phyloP scores from a whole-genome alignment of 129 eudicot genomes.

The Rutidosis leptorrhynchoides region DNA sequence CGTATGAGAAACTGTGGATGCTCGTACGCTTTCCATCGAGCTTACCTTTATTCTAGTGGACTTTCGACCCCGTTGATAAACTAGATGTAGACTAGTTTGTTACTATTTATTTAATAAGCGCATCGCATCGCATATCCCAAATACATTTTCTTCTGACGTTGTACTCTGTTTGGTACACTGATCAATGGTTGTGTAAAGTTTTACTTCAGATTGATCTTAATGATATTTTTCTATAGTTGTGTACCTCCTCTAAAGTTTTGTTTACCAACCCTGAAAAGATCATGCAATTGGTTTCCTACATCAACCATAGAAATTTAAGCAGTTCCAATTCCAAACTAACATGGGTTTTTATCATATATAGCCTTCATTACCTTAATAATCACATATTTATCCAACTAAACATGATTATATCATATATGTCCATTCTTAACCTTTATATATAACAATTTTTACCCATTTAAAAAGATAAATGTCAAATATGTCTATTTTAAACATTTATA shows the following conservation, averaged over 20 bases:
- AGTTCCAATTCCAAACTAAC: no score
- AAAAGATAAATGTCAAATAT: no score
- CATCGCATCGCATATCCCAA: not conserved
- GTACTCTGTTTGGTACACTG: not conserved
- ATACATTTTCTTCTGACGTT: not conserved
- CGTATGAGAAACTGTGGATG: slow-evolving; percentile 91
- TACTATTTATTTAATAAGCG: not conserved
- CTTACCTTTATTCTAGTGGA: slow-evolving; percentile 66
- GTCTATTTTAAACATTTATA: no score
- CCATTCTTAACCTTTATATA: no score
- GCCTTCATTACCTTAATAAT: no score
- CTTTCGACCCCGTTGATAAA: not conserved
- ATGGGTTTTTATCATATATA: no score
- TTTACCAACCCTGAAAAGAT: not conserved
- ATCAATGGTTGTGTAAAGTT: not conserved
- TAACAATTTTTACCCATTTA: no score
- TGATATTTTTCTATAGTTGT: not conserved
- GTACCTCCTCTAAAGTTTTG: not conserved
- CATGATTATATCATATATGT: no score
- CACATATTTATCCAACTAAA: no score
- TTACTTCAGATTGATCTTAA: not conserved
- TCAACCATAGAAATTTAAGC: not conserved
- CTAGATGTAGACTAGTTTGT: not conserved
- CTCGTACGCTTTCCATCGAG: slow-evolving; percentile 74
- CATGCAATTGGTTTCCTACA: not conserved